Evolutionary conservation across 2,329 filamentous ascomycete genomes (phyloP), one percentile per base, ranked within the genome.

Genomic region (Macroventuria anomochaeta): DNA sequence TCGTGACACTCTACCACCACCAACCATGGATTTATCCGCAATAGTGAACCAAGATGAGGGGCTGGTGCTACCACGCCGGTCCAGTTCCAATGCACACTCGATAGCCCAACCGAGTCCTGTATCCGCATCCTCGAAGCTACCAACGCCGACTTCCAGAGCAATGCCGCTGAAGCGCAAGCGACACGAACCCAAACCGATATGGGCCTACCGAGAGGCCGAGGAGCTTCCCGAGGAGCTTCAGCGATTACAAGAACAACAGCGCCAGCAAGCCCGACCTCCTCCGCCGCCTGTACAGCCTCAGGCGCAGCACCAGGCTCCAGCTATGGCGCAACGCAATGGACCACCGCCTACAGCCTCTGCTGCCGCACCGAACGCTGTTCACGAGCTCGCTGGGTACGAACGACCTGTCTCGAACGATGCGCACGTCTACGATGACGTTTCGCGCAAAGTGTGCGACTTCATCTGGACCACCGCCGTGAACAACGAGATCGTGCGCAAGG

Each of bases 391-490:
- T 10, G 68, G 67, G 29, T 82, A 78, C 74, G 81, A 84, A 55
- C 80, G 80, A 6, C 82, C 87, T 28, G 87, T 96, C 39, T 88
- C 86, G 1, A 86, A 88, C 40, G 79, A 84, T 8, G 85, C 86
- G 55, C 89, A 90, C 0, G 59, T 74, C 44, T 83, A 86, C 49
- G 89, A 95, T 63, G 87, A 93, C 56, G 76, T 95, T 10, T 86
- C 86, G n/a, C 88, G 87, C 64, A 73, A 81, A 15, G 82, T 96
- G n/a, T 90, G 88, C 57, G 90, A 96, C 69, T 96, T 92, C 65
- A 78, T 97, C 10, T 96, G 87, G 69, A 72, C 84, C 40, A 81
- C 88, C 49, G 87, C 95, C 15, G 81, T 95, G 6, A 79, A 82
- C 44, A 85, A 86, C 56, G 80, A 83, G n/a, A 85, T 90, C 60